These are phyloP conservation scores for Annona squamosa DNA, from an alignment of 164 flowering plant species.

Conservation along the genomic window DNA sequence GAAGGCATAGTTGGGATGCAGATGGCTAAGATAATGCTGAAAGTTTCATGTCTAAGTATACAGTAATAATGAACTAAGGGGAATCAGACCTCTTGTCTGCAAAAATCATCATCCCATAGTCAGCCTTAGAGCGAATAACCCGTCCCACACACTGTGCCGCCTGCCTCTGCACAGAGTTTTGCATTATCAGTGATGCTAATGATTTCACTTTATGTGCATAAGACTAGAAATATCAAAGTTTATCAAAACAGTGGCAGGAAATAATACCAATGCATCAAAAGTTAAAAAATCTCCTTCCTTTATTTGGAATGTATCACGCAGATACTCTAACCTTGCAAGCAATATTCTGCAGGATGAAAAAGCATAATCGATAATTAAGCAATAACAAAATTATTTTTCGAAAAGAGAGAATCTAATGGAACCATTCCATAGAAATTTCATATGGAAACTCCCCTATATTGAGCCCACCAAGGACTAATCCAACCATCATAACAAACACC, in stretches of 20 bases:
- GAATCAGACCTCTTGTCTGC: constrained; percentile 84
- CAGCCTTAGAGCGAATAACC: constrained; percentile 95
- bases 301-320: constrained; percentile 96
- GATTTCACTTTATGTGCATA: not conserved
- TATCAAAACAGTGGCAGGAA: not conserved
- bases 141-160: constrained; percentile 99
- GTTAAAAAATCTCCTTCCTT: constrained; percentile 98
- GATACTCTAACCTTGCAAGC: constrained; percentile 82
- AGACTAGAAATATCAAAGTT: not conserved
- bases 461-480: no score
- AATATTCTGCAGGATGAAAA: constrained; percentile 58
- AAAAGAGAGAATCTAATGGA: no score
- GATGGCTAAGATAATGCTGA: not conserved
- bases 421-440: no score
- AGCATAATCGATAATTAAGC: not conserved
- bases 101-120: constrained; percentile 99
- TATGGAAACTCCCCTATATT: no score
- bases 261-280: constrained; percentile 93
- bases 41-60: not conserved
- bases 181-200: constrained; percentile 5
- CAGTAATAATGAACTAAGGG: not conserved
- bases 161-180: constrained; percentile 64
- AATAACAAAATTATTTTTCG: not conserved
- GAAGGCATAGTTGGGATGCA: not conserved
- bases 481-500: no score